Evolutionary conservation across 768 basidiomycete genomes (phyloP).

Genomic region (Russula emetica): DNA sequence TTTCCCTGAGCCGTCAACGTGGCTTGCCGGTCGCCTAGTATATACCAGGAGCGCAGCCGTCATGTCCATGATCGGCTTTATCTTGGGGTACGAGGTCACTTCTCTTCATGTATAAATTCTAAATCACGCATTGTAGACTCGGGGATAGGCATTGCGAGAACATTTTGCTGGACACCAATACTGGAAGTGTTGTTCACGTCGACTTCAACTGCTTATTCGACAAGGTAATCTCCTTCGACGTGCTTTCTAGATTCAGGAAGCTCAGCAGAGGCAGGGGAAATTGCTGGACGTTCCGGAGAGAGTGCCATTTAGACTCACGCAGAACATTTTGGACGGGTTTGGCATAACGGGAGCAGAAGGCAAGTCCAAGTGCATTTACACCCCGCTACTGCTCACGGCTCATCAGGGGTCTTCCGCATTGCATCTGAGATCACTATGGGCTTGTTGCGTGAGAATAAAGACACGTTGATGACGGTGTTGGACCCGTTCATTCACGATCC

Average conservation of each 20-base stretch:
- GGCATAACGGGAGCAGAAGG: conserved; percentile 94
- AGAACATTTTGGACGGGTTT: conserved; percentile 87
- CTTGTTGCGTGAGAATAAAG: conserved; percentile 83
- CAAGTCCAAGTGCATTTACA: conserved; percentile 29
- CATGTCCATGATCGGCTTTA: conserved; percentile 98
- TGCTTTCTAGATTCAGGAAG: background rate
- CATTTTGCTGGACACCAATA: conserved; percentile 83
- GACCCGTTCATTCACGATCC: conserved; percentile 98
- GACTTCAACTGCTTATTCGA: conserved; percentile 99
- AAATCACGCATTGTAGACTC: conserved; percentile 48
- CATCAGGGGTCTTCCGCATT: conserved; percentile 77
- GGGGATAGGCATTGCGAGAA: conserved; percentile 97
- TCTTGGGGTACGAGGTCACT: conserved; percentile 69
- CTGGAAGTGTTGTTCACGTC: conserved; percentile 91
- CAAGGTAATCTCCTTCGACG: conserved; percentile 51
- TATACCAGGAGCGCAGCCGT: conserved; percentile 91
- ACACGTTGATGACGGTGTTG: conserved; percentile 89
- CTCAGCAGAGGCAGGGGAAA: conserved; percentile 52
- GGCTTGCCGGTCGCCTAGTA: conserved; percentile 82
- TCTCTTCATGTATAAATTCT: background rate
- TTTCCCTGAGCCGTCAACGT: conserved; percentile 93
- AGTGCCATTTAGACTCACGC: conserved; percentile 92
- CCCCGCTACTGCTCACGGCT: background rate
- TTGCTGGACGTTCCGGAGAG: conserved; percentile 82
- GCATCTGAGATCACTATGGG: conserved; percentile 89